phyloP scores from a whole-genome alignment of 2,329 filamentous ascomycete species.

The Pseudogymnoascus sp. region DNA sequence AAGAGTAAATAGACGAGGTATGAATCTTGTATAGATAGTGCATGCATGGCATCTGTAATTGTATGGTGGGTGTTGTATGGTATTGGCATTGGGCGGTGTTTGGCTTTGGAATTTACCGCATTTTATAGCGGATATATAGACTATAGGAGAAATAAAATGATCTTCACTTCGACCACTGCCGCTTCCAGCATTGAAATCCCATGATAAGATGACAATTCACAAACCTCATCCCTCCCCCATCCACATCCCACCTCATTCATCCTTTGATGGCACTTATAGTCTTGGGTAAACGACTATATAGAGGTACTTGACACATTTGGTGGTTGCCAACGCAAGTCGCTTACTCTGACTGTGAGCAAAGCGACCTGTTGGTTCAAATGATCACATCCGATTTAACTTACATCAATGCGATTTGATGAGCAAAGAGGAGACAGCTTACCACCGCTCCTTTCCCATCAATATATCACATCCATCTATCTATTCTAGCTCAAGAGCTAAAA shows the following conservation, averaged over 20 bases:
- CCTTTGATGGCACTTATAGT: too few species aligned
- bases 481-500: background rate
- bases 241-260: too few species aligned
- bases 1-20: background rate
- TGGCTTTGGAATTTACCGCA: conserved; percentile 2
- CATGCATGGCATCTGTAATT: background rate
- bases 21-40: conserved; percentile 6
- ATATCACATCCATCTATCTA: background rate
- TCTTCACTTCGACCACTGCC: background rate
- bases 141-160: conserved; percentile 5
- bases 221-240: too few species aligned
- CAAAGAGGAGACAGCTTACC: background rate
- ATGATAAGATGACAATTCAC: background rate
- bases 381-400: background rate
- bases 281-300: background rate
- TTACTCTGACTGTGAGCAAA: background rate
- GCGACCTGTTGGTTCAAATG: background rate
- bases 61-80: conserved; percentile 5
- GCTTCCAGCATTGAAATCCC: background rate
- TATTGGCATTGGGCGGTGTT: conserved; percentile 7
- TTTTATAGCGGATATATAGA: conserved; percentile 3
- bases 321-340: background rate
- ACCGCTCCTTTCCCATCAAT: background rate
- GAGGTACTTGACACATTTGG: background rate
- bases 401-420: background rate